A percentile compares a stretch with the other conserved stretches of the same genome.
phyloP scores from a whole-genome alignment of 2,329 filamentous ascomycete genomes.

The Fusarium devonianum region DNA sequence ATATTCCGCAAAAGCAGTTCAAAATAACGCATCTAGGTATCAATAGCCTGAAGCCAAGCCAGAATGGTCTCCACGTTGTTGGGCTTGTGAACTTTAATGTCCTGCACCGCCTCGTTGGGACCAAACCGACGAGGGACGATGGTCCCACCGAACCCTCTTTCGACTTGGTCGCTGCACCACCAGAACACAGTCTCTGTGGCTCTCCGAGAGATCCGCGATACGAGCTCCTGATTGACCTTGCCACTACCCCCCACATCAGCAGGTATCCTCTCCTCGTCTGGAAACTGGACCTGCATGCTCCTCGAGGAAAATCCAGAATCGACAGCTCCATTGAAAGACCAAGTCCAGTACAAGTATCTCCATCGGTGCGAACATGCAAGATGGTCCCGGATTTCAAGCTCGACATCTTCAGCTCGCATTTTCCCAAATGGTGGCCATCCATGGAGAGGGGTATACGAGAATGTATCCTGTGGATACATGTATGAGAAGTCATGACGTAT shows the following conservation, averaged over 20 bases:
- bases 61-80: not conserved
- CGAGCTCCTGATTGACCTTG: not conserved
- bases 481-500: not conserved
- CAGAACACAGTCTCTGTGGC: slow-evolving; percentile 1
- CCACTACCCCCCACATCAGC: not conserved
- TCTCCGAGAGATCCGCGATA: not conserved
- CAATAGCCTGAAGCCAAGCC: not conserved
- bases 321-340: not conserved
- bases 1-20: too few species aligned
- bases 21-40: too few species aligned
- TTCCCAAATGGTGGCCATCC: not conserved
- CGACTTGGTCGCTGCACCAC: slow-evolving; percentile 2
- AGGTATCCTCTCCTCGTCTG: not conserved
- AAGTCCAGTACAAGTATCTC: slow-evolving; percentile 5
- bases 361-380: not conserved
- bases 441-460: not conserved
- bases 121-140: not conserved
- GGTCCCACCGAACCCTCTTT: slow-evolving; percentile 1
- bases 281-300: not conserved
- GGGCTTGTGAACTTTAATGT: not conserved
- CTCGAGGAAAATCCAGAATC: not conserved
- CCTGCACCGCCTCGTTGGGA: not conserved
- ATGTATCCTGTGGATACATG: not conserved
- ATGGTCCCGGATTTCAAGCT: not conserved
- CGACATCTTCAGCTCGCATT: not conserved